Percentiles rank a stretch among this genome's conserved stretches.
Conservation (phyloP, 2,329 filamentous ascomycete species). For the Aspergillus neoniger region DNA sequence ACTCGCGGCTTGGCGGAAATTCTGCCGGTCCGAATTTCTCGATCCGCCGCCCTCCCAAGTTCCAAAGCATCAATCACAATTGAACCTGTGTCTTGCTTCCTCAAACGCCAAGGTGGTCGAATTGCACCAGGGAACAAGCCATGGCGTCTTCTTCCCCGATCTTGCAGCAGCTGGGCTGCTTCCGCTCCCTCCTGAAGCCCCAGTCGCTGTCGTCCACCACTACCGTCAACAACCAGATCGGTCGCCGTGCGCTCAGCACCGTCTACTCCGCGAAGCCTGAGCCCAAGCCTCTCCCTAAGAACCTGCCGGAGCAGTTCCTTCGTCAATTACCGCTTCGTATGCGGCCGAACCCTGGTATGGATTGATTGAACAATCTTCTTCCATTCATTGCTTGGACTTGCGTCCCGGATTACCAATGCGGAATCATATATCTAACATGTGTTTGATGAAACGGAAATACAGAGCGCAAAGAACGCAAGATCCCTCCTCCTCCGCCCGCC, state of each 20-base stretch:
- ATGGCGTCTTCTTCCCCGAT: conserved; percentile 62
- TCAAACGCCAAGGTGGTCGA: conserved; percentile 22
- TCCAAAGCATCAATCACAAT: conserved; percentile 21
- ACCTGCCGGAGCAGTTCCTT: conserved; percentile 45
- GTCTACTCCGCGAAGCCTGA: conserved; percentile 48
- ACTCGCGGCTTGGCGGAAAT: conserved; percentile 39
- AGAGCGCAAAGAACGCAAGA: conserved; percentile 54
- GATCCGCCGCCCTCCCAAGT: conserved; percentile 25
- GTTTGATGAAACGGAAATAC: not conserved
- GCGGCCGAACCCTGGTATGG: conserved; percentile 41
- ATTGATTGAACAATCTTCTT: not conserved
- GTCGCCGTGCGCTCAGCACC: conserved; percentile 54
- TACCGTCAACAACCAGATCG: conserved; percentile 39
- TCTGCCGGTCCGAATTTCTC: conserved; percentile 38
- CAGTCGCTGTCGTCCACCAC: conserved; percentile 55
- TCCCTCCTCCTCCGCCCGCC: conserved; percentile 53
- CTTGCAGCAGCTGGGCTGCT: conserved; percentile 68
- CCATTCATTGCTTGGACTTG: no score
- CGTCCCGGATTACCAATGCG: no score
- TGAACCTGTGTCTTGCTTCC: conserved; percentile 16
- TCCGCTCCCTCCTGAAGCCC: conserved; percentile 60
- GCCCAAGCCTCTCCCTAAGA: conserved; percentile 42
- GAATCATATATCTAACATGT: not conserved
- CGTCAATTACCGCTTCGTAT: conserved; percentile 45
- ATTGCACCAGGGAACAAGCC: conserved; percentile 36